Conservation (phyloP, 2,329 filamentous ascomycete genomes). For the Rutstroemia sydowiana region DNA sequence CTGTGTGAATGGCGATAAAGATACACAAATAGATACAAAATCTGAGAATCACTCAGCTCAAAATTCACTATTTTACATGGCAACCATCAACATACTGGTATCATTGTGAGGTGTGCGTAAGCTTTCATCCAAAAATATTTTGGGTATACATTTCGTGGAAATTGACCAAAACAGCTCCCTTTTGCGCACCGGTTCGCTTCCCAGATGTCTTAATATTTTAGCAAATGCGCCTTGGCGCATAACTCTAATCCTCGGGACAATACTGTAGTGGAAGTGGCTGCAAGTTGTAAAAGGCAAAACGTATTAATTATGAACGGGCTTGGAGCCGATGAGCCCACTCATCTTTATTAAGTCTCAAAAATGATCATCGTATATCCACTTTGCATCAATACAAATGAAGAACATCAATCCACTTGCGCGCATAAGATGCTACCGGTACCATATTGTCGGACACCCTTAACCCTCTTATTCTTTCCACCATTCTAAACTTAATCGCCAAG, state of each 20-base stretch:
- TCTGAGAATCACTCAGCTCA: not conserved
- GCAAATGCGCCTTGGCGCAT: not conserved
- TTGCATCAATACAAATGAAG: too few species aligned
- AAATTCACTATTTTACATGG: too few species aligned
- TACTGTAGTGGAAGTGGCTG: not conserved
- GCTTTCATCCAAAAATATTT: too few species aligned
- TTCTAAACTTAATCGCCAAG: not conserved
- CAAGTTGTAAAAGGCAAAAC: not conserved
- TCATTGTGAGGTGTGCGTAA: too few species aligned
- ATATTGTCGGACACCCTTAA: too few species aligned
- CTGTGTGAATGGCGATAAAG: not conserved
- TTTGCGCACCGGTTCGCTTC: constrained; percentile 6
- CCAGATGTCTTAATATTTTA: not conserved
- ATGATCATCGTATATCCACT: too few species aligned
- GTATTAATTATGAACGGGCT: not conserved
- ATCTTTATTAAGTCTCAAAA: too few species aligned
- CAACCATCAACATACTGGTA: too few species aligned
- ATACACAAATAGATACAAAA: not conserved
- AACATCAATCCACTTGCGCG: too few species aligned
- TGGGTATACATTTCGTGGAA: too few species aligned
- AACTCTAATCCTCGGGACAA: not conserved
- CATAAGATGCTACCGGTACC: too few species aligned
- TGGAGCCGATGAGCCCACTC: too few species aligned
- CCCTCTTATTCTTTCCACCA: not conserved
- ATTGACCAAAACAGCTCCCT: not conserved